phyloP scores from a whole-genome alignment of 306 rosid genomes.

The Lotus japonicus region DNA sequence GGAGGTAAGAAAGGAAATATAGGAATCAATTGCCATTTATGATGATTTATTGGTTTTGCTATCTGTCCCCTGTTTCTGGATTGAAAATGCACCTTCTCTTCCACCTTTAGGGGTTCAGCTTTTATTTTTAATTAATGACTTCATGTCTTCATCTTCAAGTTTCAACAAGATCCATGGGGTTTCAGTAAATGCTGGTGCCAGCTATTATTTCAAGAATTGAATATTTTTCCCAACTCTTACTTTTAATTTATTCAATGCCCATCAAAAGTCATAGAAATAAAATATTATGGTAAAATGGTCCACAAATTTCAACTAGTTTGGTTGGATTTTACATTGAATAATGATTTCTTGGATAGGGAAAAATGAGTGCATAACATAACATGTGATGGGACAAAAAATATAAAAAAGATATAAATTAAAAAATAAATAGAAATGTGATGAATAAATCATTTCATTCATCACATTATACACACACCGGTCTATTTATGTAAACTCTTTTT shows the following conservation, averaged over 20 bases:
- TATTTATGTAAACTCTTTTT: too few relatives aligned
- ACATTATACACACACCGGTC: too few relatives aligned
- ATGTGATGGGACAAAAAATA: too few relatives aligned
- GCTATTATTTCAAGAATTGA: conserved; percentile 4
- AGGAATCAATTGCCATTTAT: not conserved
- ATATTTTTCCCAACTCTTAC: not conserved
- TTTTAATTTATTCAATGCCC: not conserved
- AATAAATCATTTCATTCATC: too few relatives aligned
- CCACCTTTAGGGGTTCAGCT: conserved; percentile 20
- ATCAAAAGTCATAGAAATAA: not conserved
- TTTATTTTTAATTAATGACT: conserved; percentile 34
- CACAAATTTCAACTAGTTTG: not conserved
- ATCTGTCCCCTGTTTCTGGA: not conserved
- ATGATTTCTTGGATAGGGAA: too few relatives aligned
- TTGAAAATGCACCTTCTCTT: not conserved
- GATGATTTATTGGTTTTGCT: conserved; percentile 35
- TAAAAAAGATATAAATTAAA: too few relatives aligned
- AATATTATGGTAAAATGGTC: not conserved
- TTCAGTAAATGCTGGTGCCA: conserved; percentile 53
- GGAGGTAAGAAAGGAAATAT: conserved; percentile 54
- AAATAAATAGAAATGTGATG: too few relatives aligned
- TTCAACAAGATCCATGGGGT: not conserved
- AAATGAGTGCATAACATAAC: too few relatives aligned
- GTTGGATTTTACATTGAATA: not conserved
- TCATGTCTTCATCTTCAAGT: not conserved